Conservation (phyloP, 257 asterid genomes). For the Eustoma russellianum region DNA sequence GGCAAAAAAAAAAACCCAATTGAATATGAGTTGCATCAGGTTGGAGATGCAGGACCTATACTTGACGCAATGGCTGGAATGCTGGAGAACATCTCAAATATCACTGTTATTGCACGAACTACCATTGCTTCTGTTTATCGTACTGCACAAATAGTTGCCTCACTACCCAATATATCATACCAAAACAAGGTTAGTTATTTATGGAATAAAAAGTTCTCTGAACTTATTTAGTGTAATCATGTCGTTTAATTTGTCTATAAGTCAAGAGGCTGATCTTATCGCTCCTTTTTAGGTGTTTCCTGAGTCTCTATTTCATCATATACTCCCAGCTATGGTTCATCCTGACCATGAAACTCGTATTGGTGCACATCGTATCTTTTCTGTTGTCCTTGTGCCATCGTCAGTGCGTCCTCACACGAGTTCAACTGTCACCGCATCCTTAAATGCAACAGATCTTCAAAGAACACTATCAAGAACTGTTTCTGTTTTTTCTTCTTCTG, state of each 20-base stretch:
- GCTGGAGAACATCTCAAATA: slow-evolving; percentile 82
- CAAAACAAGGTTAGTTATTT: slow-evolving; percentile 55
- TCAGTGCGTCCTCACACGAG: slow-evolving; percentile 56
- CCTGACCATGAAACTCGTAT: slow-evolving; percentile 85
- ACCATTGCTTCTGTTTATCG: slow-evolving; percentile 69
- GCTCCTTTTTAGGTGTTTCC: slow-evolving; percentile 66
- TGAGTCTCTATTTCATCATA: slow-evolving; percentile 89
- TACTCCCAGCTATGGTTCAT: slow-evolving; percentile 92
- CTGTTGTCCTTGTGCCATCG: slow-evolving; percentile 92
- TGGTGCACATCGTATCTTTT: slow-evolving; percentile 89
- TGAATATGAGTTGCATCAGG: slow-evolving; percentile 34
- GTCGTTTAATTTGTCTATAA: neutral
- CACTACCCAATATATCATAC: slow-evolving; percentile 57
- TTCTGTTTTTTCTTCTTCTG: slow-evolving; percentile 94
- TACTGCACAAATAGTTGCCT: slow-evolving; percentile 76
- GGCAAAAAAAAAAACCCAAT: slow-evolving; percentile 1
- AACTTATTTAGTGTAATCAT: neutral
- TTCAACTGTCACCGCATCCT: slow-evolving; percentile 22
- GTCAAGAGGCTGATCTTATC: neutral
- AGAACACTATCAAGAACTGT: slow-evolving; percentile 89
- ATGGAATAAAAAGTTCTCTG: no score
- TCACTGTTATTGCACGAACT: slow-evolving; percentile 72
- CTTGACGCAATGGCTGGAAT: slow-evolving; percentile 84
- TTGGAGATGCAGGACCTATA: slow-evolving; percentile 87
- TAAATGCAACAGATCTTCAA: slow-evolving; percentile 42